Conservation (phyloP, 129 eudicot species). For the Tanacetum coccineum region DNA sequence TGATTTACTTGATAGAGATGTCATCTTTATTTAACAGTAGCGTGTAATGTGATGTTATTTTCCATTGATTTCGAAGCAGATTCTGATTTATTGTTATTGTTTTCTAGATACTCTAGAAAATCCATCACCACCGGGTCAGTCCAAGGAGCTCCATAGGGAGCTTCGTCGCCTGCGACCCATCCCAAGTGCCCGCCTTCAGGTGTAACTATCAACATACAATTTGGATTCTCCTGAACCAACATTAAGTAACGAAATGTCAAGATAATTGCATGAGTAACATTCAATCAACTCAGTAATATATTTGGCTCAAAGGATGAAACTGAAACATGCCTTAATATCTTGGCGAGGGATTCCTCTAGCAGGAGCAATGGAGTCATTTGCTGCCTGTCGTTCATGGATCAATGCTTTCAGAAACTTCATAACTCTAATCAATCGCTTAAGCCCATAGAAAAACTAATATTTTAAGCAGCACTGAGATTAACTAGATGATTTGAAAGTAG, state of each 20-base stretch:
- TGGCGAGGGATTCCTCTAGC: slow-evolving; percentile 81
- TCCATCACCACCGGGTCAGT: slow-evolving; percentile 94
- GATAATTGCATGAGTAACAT: not conserved
- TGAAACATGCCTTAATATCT: slow-evolving; percentile 58
- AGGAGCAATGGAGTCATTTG: slow-evolving; percentile 96
- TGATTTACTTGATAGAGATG: slow-evolving; percentile 1
- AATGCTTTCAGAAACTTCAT: not conserved
- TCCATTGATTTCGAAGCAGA: slow-evolving; percentile 21
- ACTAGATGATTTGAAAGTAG: not conserved
- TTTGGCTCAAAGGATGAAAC: not conserved
- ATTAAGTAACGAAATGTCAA: slow-evolving; percentile 11
- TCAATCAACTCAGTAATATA: not conserved
- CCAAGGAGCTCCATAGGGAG: slow-evolving; percentile 96
- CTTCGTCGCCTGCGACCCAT: slow-evolving; percentile 85
- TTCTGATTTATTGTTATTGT: slow-evolving; percentile 9
- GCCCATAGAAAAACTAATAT: not conserved
- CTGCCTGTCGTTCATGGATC: slow-evolving; percentile 60
- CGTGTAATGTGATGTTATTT: slow-evolving; percentile 13
- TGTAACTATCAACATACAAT: slow-evolving; percentile 83
- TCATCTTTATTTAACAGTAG: slow-evolving; percentile 21
- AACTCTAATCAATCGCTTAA: not conserved
- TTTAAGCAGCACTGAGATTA: not conserved
- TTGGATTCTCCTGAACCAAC: slow-evolving; percentile 56
- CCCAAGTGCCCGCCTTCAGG: slow-evolving; percentile 97
- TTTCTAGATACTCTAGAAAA: slow-evolving; percentile 63